Conservation (phyloP, 495 filamentous ascomycete genomes). For the Xylaria grammica region DNA sequence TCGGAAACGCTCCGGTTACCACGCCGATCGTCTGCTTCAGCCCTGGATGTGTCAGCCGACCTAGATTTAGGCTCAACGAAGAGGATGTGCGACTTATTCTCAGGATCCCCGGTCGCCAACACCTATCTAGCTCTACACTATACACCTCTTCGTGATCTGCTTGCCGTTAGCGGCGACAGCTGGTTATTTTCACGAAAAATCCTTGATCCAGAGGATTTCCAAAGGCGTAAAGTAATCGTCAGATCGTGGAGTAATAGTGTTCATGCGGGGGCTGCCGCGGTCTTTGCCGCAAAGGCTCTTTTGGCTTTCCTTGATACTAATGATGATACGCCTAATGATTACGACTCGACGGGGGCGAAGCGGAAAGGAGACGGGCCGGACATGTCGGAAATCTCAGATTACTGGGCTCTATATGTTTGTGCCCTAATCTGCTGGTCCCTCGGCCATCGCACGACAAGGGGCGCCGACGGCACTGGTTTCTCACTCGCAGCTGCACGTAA, state of each 20-base stretch:
- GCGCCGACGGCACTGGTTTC: conserved; percentile 18
- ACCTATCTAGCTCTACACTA: conserved; percentile 54
- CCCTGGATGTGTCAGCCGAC: conserved; percentile 35
- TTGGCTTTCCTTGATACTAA: conserved; percentile 29
- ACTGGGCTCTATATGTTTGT: conserved; percentile 55
- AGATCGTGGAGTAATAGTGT: conserved; percentile 39
- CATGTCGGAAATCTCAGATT: conserved; percentile 48
- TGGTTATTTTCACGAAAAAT: conserved; percentile 56
- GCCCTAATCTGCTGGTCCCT: conserved; percentile 55
- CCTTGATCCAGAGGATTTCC: conserved; percentile 38
- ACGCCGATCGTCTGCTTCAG: conserved; percentile 33
- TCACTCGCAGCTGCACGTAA: conserved; percentile 23
- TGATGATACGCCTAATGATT: conserved; percentile 28
- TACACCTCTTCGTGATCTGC: conserved; percentile 53
- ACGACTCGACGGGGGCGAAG: conserved; percentile 14
- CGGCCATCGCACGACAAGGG: conserved; percentile 35
- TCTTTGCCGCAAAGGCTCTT: conserved; percentile 37
- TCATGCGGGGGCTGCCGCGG: conserved; percentile 26
- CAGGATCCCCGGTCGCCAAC: conserved; percentile 45
- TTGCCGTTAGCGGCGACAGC: conserved; percentile 53
- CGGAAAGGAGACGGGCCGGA: conserved; percentile 24
- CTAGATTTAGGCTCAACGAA: conserved; percentile 36
- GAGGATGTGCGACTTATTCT: conserved; percentile 45
- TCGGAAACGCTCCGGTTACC: conserved; percentile 47
- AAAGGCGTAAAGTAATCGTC: conserved; percentile 45